Base-by-base conservation (phyloP, 805 yeast genomes). In the Lipomyces orientalis region DNA sequence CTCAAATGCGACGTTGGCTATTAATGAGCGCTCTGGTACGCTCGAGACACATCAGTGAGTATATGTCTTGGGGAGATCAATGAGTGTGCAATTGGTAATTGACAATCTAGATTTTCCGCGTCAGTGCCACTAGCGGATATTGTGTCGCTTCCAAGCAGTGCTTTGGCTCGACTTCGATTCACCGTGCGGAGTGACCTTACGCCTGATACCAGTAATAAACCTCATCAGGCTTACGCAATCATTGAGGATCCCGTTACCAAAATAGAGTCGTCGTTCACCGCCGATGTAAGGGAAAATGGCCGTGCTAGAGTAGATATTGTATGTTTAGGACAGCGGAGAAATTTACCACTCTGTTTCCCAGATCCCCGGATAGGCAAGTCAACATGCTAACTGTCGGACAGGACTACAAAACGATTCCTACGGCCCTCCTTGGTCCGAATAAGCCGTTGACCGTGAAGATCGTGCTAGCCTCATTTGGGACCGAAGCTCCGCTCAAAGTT, bases 211-310 rank as follows among this genome's bases (percentile, higher is more conserved):
- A 14, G 59, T 12, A 34, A 34, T 19, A 58, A 55, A 43, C 73
- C 78, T 14, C 79, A 77, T 64, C 79, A 77, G 60, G 71, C 74
- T 6, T 70, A 74, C 34, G 73, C 68, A 7, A 52, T 69, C 35
- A 60, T 77, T 46, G 31, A 58, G 19, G 77, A 75, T 63, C 71
- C 73, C 14, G 55, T 22, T 12, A 37, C 73, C 8, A 77, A 75
- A 4, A 65, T 77, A 35, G 77, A 76, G 52, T 73, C 74, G 49
- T 58, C 73, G 49, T 77, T 71, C 64, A 68, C 76, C 12, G 74
- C 74, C 12, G 71, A 69, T 4, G 78, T 78, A 46, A 73, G 75
- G 59, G 72, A 73, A 58, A 76, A 75, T 49, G 81, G 80, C n/a
- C 71, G 73, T 51, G 79, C 76, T 39, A 75, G 77, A 58, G 71